Percentiles rank a stretch among this genome's conserved stretches.
Evolutionary conservation across 2,329 filamentous ascomycete species (phyloP).

Genomic region (Fusarium zealandicum): DNA sequence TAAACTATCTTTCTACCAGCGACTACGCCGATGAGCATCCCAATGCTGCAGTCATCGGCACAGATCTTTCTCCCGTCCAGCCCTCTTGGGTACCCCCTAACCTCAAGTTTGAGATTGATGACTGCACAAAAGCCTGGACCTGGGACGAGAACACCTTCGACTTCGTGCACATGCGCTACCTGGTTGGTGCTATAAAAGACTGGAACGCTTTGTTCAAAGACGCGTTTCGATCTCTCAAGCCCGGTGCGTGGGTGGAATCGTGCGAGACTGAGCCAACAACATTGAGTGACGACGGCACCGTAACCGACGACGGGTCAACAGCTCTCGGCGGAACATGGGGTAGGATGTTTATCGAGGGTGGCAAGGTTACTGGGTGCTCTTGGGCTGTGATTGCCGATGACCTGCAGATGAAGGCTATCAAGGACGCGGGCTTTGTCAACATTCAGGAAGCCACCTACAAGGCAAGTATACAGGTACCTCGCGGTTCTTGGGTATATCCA

Average conservation of each 20-base stretch:
- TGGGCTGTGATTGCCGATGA: constrained; percentile 6
- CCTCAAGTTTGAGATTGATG: constrained; percentile 17
- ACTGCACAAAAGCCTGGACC: constrained; percentile 10
- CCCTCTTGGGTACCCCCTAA: constrained; percentile 13
- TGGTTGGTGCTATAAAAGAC: constrained; percentile 10
- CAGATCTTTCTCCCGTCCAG: constrained; percentile 14
- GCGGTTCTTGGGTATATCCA: too few relatives aligned
- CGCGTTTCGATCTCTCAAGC: constrained; percentile 5
- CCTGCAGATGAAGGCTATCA: constrained; percentile 12
- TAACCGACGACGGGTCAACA: background rate
- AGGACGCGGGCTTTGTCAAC: constrained; percentile 16
- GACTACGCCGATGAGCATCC: constrained; percentile 19
- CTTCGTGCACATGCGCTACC: constrained; percentile 17
- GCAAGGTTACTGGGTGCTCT: constrained; percentile 1
- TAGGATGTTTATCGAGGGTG: constrained; percentile 11
- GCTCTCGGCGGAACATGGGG: constrained; percentile 10
- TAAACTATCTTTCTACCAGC: background rate
- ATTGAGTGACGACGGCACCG: constrained; percentile 14
- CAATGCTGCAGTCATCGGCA: constrained; percentile 6
- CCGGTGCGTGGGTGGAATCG: constrained; percentile 19
- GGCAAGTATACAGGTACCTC: background rate
- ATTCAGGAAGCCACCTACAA: constrained; percentile 8
- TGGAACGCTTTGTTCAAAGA: constrained; percentile 10
- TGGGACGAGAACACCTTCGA: constrained; percentile 13
- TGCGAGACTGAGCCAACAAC: constrained; percentile 9